Evolutionary conservation across 768 basidiomycete species (phyloP).

Genomic region (Macrolepiota albuminosa): DNA sequence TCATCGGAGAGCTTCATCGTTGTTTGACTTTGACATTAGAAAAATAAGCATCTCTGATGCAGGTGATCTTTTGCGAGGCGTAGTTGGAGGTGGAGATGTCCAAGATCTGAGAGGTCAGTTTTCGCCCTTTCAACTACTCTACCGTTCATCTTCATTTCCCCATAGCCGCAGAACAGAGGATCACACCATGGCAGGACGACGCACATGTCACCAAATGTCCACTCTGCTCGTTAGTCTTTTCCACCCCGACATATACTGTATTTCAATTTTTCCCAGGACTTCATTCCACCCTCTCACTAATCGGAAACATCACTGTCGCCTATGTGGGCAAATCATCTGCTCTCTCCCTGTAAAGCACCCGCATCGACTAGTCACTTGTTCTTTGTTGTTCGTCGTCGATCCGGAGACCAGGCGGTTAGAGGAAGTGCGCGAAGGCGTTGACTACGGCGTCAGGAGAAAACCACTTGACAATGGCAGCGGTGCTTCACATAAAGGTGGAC

Average conservation of each 20-base stretch:
- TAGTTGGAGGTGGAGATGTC: conserved; percentile 46
- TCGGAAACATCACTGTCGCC: conserved; percentile 92
- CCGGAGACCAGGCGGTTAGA: conserved; percentile 71
- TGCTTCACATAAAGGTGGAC: conserved; percentile 33
- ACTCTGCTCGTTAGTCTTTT: conserved; percentile 63
- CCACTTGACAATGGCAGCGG: conserved; percentile 25
- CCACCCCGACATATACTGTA: neutral
- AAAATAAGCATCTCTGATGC: conserved; percentile 51
- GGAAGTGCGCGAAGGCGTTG: conserved; percentile 78
- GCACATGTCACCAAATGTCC: conserved; percentile 72
- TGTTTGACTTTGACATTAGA: conserved; percentile 71
- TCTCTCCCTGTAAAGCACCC: conserved; percentile 76
- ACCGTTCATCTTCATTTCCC: neutral
- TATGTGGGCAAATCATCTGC: conserved; percentile 91
- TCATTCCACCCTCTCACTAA: conserved; percentile 89
- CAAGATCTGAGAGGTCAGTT: conserved; percentile 61
- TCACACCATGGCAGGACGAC: conserved; percentile 95
- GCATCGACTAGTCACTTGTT: conserved; percentile 65
- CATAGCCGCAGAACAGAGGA: conserved; percentile 78
- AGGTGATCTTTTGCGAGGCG: conserved; percentile 65
- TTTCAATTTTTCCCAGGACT: conserved; percentile 29
- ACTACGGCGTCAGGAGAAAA: conserved; percentile 70
- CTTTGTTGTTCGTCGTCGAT: conserved; percentile 84
- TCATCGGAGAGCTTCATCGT: conserved; percentile 44
- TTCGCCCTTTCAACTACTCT: conserved; percentile 5